Conservation (phyloP, 202 grass and related monocot species). For the Schoenoplectus triqueter region DNA sequence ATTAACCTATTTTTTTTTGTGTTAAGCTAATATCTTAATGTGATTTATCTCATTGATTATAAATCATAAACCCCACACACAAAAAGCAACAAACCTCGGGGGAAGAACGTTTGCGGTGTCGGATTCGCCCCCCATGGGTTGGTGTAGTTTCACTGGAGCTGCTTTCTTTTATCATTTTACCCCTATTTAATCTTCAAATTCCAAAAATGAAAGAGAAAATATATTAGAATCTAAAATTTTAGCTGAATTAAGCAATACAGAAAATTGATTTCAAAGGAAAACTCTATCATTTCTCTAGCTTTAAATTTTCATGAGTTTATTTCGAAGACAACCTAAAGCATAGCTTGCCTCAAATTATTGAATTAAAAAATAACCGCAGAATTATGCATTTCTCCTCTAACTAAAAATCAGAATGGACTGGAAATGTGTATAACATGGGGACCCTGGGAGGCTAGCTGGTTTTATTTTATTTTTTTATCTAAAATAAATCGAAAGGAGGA, state of each 20-base stretch:
- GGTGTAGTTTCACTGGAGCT: conserved; percentile 48
- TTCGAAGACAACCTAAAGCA: neutral
- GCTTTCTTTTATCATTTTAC: conserved; percentile 60
- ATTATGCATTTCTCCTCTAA: neutral
- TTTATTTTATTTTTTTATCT: neutral
- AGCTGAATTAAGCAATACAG: neutral
- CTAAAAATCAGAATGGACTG: neutral
- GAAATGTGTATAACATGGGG: neutral
- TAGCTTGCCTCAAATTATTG: neutral
- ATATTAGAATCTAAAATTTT: neutral
- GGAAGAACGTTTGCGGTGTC: conserved; percentile 69
- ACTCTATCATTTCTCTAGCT: neutral
- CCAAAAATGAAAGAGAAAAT: conserved; percentile 12
- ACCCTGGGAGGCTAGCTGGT: neutral
- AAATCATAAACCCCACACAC: neutral
- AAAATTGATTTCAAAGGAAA: neutral
- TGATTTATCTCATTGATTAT: neutral
- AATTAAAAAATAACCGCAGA: neutral
- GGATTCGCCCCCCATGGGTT: conserved; percentile 56
- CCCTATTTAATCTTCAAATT: conserved; percentile 29
- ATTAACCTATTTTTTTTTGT: neutral
- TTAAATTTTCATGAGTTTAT: neutral
- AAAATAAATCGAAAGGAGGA: neutral
- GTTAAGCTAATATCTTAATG: neutral
- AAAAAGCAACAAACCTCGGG: conserved; percentile 52